These are phyloP conservation scores for Blastocystis sp. DNA, from an alignment of 352 stramenopile species.

Conservation along the genomic window DNA sequence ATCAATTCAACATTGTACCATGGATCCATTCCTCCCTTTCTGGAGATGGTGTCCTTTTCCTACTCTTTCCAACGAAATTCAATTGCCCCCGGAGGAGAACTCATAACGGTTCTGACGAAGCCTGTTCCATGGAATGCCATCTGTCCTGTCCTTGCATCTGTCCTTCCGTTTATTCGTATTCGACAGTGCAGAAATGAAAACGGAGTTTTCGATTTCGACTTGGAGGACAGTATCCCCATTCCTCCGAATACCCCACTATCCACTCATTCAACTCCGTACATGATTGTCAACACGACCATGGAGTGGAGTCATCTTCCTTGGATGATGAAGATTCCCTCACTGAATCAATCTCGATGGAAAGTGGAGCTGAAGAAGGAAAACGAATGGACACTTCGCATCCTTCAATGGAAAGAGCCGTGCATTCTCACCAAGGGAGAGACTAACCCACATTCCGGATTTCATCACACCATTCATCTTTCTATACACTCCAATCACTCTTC, in stretches of 20 bases:
- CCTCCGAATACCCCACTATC: not conserved
- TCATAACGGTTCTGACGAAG: not conserved
- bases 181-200: not conserved
- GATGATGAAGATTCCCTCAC: not conserved
- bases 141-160: not conserved
- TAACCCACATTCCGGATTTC: not conserved
- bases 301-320: not conserved
- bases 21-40: too few relatives aligned
- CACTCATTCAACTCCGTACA: not conserved
- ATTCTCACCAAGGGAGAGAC: too few relatives aligned
- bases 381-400: not conserved
- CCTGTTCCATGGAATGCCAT: not conserved
- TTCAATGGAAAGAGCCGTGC: too few relatives aligned
- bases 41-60: too few relatives aligned
- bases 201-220: not conserved
- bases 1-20: too few relatives aligned
- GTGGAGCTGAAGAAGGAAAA: too few relatives aligned
- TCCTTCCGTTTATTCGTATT: not conserved
- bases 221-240: not conserved
- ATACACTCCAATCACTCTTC: not conserved
- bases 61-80: too few relatives aligned
- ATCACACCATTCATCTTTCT: not conserved
- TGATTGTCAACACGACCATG: not conserved
- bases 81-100: not conserved
- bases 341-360: not conserved